Evolutionary conservation across 1,284 basidiomycete genomes (phyloP).

Genomic region (Tranzscheliella williamsii): DNA sequence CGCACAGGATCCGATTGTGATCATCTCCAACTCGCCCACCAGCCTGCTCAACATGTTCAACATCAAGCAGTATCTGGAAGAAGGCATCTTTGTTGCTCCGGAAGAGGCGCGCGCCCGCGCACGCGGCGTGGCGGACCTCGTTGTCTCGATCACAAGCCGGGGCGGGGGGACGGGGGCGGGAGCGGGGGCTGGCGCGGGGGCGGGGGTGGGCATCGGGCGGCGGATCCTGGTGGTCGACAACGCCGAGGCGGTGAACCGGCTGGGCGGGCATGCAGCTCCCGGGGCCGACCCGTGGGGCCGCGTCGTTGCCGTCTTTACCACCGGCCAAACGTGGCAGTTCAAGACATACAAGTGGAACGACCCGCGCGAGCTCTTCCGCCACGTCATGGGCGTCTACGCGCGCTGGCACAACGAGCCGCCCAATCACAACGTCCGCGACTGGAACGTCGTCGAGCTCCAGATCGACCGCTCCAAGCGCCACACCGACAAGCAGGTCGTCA

Average conservation of each 20-base stretch:
- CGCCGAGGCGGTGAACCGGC: conserved; percentile 86
- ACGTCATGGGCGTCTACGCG: conserved; percentile 70
- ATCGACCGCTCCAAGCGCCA: conserved; percentile 67
- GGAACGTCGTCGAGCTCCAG: conserved; percentile 94
- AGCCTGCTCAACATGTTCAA: conserved; percentile 97
- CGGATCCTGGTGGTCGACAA: conserved; percentile 85
- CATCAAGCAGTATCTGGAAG: conserved; percentile 87
- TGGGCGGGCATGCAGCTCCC: conserved; percentile 66
- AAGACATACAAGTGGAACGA: conserved; percentile 93
- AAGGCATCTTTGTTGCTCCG: conserved; percentile 71
- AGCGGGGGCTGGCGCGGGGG: neutral
- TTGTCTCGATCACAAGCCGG: conserved; percentile 50
- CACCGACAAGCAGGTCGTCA: conserved; percentile 91
- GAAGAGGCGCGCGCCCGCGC: conserved; percentile 52
- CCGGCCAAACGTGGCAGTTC: conserved; percentile 97
- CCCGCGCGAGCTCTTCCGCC: conserved; percentile 85
- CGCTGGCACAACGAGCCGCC: conserved; percentile 88
- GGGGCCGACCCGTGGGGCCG: conserved; percentile 68
- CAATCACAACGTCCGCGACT: conserved; percentile 85
- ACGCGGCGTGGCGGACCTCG: conserved; percentile 41
- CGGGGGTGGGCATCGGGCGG: conserved; percentile 51
- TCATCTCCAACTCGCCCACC: conserved; percentile 93
- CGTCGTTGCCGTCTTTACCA: conserved; percentile 95
- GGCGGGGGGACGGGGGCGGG: conserved; percentile 28
- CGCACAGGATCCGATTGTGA: conserved; percentile 77